Base-by-base conservation (phyloP, 257 asterid species). In the Haberlea rhodopensis region DNA sequence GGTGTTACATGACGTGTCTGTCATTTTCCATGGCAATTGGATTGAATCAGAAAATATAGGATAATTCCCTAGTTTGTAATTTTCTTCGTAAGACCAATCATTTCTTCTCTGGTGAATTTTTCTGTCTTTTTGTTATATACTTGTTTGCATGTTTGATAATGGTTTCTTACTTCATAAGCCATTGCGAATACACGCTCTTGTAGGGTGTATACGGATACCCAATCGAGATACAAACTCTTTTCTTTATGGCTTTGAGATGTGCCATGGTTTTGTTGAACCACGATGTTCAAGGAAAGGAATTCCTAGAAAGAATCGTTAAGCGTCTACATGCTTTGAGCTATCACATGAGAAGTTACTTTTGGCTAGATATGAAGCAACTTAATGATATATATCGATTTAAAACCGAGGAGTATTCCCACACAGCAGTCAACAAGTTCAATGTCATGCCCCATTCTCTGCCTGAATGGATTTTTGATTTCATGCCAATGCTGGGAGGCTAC, bases 141-240 rank as follows among this genome's bases (percentile, higher is more conserved):
- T 16, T 15, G 6, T 21, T 60, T 32, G 9, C 16, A 24, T 5
- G 29, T 67, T 6, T 58, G n/a, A 16, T 10, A 15, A 18, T 43
- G 22, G 26, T 67, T 64, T 68, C 43, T 60, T 21, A 34, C 57
- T 63, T 48, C 18, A 57, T 73, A 56, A 59, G 65, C 21, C 6
- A 29, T 26, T 28, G 18, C 49, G 11, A 61, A 66, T 53, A 24
- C 8, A 65, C 20, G 29, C 34, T 57, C 16, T 16, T 61, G 32
- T 71, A 85, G 92, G 92, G 89, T 61, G 92, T 85, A 40, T 85
- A 82, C 71, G 92, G 92, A 66, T 85, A 85, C 61, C 92, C 89
- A 15, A 85, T 85, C 4, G 92, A 82, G 71, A 85, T 82, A 68
- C 92, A 85, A 60, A 85, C 83, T 4, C 84, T 85, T 21, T 85